phyloP scores from a whole-genome alignment of 176 grass and related monocot species.

The Eleusine indica region DNA sequence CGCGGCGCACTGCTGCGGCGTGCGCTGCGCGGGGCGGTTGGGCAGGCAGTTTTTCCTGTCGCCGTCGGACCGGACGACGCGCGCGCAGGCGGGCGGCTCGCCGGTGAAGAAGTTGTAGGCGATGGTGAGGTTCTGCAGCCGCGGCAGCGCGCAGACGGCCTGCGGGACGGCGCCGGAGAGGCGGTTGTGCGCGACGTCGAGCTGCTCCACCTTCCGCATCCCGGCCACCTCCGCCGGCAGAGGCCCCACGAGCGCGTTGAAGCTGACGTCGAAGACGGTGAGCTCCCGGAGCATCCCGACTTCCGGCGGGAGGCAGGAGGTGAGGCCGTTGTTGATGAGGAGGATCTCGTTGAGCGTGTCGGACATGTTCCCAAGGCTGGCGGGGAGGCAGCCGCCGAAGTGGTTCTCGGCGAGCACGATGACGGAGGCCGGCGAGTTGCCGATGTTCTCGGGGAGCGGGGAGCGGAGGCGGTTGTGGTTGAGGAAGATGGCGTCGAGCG shows the following conservation, averaged over 20 bases:
- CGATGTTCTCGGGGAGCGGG: constrained; percentile 67
- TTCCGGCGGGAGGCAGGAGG: constrained; percentile 58
- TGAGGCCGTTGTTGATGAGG: constrained; percentile 64
- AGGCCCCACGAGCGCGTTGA: constrained; percentile 55
- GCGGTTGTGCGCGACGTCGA: constrained; percentile 67
- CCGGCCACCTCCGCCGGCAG: constrained; percentile 52
- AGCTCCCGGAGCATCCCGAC: constrained; percentile 59
- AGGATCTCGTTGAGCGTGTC: constrained; percentile 73
- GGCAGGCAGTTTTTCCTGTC: constrained; percentile 55
- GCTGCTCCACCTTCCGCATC: constrained; percentile 62
- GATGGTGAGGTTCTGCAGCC: constrained; percentile 52
- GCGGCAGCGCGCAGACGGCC: constrained; percentile 45
- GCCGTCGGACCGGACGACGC: constrained; percentile 39
- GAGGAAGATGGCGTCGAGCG: constrained; percentile 89
- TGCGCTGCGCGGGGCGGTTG: constrained; percentile 56
- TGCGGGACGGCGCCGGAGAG: constrained; percentile 42
- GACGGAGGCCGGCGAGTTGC: constrained; percentile 71
- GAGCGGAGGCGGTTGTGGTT: constrained; percentile 79
- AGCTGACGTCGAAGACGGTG: constrained; percentile 75
- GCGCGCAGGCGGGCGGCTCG: constrained; percentile 55
- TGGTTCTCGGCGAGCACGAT: constrained; percentile 70
- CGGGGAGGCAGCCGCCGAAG: constrained; percentile 63
- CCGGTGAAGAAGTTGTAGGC: constrained; percentile 55
- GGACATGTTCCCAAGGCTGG: constrained; percentile 76
- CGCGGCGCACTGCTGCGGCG: constrained; percentile 55